Base-by-base conservation (phyloP, 345 rosid species). In the Excoecaria agallocha region DNA sequence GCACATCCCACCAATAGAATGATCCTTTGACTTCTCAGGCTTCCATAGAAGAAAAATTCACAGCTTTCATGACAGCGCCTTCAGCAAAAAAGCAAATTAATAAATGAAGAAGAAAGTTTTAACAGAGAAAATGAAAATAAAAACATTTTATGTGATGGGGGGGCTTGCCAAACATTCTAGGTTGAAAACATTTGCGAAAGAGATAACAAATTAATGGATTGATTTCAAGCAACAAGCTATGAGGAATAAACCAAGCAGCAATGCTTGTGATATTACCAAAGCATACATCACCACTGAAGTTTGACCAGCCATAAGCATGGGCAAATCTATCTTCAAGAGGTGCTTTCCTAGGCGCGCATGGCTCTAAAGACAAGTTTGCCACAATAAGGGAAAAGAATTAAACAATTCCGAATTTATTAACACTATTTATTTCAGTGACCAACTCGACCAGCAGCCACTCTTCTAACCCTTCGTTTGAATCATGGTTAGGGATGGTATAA, bases 1-100 rank as follows among this genome's bases (percentile, higher is more conserved):
- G 50, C 51, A 54, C 59, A 54, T 73, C 68, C 55, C 59, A 50
- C 11, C 3, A 30, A 54, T 55, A 62, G 71, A 76, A 69, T 50
- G 11, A 43, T 55, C 58, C 51, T 63, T 54, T 35, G n/a, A 22
- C 56, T 70, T 39, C 52, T 56, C 71, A 35, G 49, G 66, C 41
- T 52, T 22, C 67, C 15, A 2, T 41, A 56, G 49, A 45, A 46
- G 37, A 22, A 64, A 69, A 69, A 69, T 69, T 48, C n/a, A 25
- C 22, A 17, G 57, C 49, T 35, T 22, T 69, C 22, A 5, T 50
- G 48, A 12, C 0, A 25, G 55, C 51, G 62, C 65, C 70, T 76
- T 75, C 35, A 12, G 46, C 59, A 22, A 71, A 71, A 46, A 11
- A 22, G n/a, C 48, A 66, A 52, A 12, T 6, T 9, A 19, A 39